These are phyloP conservation scores for Hyphopichia burtonii DNA, from an alignment of 1,139 yeast species.

Conservation along the genomic window DNA sequence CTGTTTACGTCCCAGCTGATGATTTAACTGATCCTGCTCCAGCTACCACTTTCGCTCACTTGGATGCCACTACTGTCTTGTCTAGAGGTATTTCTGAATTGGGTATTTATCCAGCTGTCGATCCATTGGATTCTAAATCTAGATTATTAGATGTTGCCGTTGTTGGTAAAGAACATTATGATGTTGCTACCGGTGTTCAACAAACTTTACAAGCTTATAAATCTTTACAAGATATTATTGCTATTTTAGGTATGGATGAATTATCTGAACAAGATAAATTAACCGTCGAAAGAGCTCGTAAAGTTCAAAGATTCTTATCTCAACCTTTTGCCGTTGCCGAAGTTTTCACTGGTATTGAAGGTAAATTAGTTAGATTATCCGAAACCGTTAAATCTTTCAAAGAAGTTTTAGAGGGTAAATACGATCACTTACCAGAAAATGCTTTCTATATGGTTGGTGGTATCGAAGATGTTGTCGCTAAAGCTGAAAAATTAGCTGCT, in stretches of 20 bases:
- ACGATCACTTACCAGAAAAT: conserved; percentile 97
- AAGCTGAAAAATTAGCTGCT: conserved; percentile 98
- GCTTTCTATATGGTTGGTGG: conserved; percentile 99
- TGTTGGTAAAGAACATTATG: conserved; percentile 98
- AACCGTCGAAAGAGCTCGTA: conserved; percentile 99
- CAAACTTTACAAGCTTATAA: conserved; percentile 99
- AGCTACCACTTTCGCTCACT: conserved; percentile 99
- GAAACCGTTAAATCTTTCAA: conserved; percentile 93
- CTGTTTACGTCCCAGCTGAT: conserved; percentile 99
- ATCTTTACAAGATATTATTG: conserved; percentile 99
- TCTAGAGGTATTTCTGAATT: conserved; percentile 99
- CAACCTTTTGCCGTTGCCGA: conserved; percentile 99
- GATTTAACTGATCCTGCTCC: conserved; percentile 99
- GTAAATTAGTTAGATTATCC: conserved; percentile 94
- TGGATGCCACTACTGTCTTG: conserved; percentile 99
- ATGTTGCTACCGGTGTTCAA: conserved; percentile 91
- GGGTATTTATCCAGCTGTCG: conserved; percentile 99
- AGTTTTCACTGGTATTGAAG: conserved; percentile 99
- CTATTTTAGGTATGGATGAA: conserved; percentile 99
- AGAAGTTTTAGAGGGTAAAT: conserved; percentile 97
- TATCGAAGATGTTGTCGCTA: conserved; percentile 96
- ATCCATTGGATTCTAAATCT: conserved; percentile 98
- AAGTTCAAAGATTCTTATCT: conserved; percentile 99
- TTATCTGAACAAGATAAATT: conserved; percentile 97
- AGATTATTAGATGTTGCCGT: conserved; percentile 97